Conservation (phyloP, 1,284 basidiomycete species). For the Austroboletus niveus region DNA sequence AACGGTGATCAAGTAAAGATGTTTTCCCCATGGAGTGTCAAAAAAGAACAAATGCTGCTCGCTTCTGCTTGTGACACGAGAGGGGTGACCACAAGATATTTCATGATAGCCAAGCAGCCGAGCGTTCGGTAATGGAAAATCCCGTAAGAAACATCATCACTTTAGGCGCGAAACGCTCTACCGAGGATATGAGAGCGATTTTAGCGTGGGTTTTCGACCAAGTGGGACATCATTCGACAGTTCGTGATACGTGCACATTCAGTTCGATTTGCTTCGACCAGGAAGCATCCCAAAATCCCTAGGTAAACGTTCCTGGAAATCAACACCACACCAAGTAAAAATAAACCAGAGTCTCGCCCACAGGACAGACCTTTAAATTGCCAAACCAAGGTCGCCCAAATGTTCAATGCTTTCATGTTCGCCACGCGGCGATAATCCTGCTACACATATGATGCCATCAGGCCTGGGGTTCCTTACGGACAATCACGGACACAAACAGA, state of each 20-base stretch:
- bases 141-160: neutral
- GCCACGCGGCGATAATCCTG: neutral
- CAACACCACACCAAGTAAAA: neutral
- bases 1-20: neutral
- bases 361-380: neutral
- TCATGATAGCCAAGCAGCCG: neutral
- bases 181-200: neutral
- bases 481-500: neutral
- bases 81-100: neutral
- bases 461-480: neutral
- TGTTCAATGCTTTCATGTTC: neutral
- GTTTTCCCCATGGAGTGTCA: neutral
- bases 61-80: conserved; percentile 4
- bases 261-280: neutral
- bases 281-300: neutral
- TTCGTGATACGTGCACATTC: neutral
- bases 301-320: neutral
- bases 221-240: neutral
- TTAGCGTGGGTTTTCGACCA: neutral
- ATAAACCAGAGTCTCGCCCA: neutral
- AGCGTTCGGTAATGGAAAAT: neutral
- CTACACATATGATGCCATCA: neutral
- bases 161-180: neutral
- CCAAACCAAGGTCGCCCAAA: neutral
- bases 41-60: conserved; percentile 1